phyloP scores from a whole-genome alignment of 371 early-diverging fungal species.

The Apophysomyces variabilis region DNA sequence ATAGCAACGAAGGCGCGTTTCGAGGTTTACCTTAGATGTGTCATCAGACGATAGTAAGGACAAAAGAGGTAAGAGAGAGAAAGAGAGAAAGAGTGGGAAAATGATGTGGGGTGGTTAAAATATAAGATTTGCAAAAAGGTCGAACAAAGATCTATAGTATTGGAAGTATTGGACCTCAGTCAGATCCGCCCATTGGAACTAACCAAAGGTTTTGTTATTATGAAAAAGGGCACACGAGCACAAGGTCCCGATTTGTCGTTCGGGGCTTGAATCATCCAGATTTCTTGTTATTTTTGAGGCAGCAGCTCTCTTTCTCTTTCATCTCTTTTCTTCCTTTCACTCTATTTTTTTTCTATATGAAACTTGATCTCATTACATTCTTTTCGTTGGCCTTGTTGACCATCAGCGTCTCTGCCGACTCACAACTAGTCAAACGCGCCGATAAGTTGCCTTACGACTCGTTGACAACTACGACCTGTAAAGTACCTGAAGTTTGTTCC shows the following conservation, averaged over 20 bases:
- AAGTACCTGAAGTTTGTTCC: constrained; percentile 32
- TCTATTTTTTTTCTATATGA: constrained; percentile 25
- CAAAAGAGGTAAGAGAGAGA: constrained; percentile 10
- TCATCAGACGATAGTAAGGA: constrained; percentile 23
- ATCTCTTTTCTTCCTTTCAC: constrained; percentile 15
- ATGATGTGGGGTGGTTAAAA: background rate
- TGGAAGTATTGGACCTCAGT: background rate
- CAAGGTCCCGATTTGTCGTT: constrained; percentile 2
- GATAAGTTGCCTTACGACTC: constrained; percentile 42
- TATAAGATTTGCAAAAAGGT: background rate
- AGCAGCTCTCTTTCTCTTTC: constrained; percentile 5
- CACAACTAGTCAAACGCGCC: constrained; percentile 36
- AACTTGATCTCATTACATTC: constrained; percentile 15
- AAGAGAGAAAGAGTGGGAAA: constrained; percentile 5
- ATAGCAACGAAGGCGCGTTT: background rate
- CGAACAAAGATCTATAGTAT: background rate
- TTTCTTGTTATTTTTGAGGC: background rate
- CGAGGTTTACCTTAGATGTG: constrained; percentile 39
- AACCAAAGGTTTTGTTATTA: background rate
- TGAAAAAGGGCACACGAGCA: background rate
- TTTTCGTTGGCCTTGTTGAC: constrained; percentile 12
- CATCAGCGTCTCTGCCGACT: constrained; percentile 15
- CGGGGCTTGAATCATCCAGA: background rate
- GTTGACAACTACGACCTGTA: constrained; percentile 37
- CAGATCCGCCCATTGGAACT: background rate